Conservation (phyloP, 805 yeast genomes). For the Zygoascus ofunaensis region DNA sequence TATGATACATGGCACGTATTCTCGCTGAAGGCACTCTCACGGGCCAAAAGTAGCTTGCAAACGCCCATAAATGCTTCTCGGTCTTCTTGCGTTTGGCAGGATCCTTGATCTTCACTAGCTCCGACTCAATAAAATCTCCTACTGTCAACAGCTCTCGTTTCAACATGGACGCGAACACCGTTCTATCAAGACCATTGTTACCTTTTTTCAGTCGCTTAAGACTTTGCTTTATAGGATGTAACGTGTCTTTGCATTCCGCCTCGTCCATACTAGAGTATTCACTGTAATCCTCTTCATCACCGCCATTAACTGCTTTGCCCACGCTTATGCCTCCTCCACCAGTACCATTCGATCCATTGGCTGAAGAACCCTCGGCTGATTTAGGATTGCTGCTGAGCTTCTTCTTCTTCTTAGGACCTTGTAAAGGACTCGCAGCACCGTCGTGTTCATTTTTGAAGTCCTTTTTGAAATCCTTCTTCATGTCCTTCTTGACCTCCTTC, state of each 20-base stretch:
- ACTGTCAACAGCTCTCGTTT: slow-evolving; percentile 59
- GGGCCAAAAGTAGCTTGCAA: slow-evolving; percentile 83
- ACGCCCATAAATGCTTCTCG: slow-evolving; percentile 71
- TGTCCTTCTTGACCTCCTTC: slow-evolving; percentile 1
- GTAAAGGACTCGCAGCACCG: not conserved
- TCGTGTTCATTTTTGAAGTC: not conserved
- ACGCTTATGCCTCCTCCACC: not conserved
- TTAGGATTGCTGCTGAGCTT: too few species aligned
- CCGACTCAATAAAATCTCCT: slow-evolving; percentile 57
- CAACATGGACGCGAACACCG: slow-evolving; percentile 66
- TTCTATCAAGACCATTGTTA: slow-evolving; percentile 59
- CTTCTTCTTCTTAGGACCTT: slow-evolving; percentile 2
- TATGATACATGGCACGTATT: slow-evolving; percentile 63
- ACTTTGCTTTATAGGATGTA: slow-evolving; percentile 61
- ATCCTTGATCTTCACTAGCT: slow-evolving; percentile 21
- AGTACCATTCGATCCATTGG: not conserved
- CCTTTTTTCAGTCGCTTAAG: slow-evolving; percentile 62
- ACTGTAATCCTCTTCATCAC: slow-evolving; percentile 25
- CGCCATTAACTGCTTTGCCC: not conserved
- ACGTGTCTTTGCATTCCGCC: slow-evolving; percentile 46
- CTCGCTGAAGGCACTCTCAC: slow-evolving; percentile 59
- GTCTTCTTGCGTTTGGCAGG: slow-evolving; percentile 29
- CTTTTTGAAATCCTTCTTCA: not conserved
- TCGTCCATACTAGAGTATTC: slow-evolving; percentile 80
- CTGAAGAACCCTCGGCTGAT: not conserved